Percentiles rank a stretch among this genome's conserved stretches.
phyloP scores from a whole-genome alignment of 2,329 filamentous ascomycete genomes.

The Pseudogymnoascus sp. region DNA sequence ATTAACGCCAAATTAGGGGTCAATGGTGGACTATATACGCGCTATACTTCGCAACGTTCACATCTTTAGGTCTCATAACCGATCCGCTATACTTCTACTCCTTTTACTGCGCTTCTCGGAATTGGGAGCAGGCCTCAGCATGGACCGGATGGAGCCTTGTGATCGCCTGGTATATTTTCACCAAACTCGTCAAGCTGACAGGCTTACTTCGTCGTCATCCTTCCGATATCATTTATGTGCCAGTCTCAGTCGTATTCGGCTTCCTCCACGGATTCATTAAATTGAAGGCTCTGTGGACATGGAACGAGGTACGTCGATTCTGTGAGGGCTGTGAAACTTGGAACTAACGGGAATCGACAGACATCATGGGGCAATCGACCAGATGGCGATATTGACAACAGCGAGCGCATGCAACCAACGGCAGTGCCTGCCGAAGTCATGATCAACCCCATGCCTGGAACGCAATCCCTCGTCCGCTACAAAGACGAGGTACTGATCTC shows the following conservation, averaged over 20 bases:
- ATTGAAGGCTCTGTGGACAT: conserved; percentile 75
- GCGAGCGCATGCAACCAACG: conserved; percentile 44
- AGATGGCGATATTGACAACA: conserved; percentile 81
- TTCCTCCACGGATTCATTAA: conserved; percentile 93
- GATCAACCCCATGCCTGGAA: conserved; percentile 40
- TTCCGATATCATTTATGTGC: conserved; percentile 70
- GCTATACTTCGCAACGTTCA: conserved; percentile 86
- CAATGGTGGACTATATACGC: conserved; percentile 93
- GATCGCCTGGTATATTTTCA: conserved; percentile 73
- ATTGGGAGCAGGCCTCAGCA: conserved; percentile 49
- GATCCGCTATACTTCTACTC: conserved; percentile 68
- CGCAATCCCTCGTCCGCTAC: conserved; percentile 40
- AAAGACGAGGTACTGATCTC: conserved; percentile 32
- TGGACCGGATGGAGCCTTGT: neutral
- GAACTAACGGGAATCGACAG: conserved; percentile 41
- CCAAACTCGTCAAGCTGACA: conserved; percentile 85
- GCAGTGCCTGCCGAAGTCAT: conserved; percentile 33
- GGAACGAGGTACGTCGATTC: conserved; percentile 63
- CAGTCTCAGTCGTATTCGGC: conserved; percentile 82
- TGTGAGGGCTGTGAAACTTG: neutral
- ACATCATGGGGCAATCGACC: conserved; percentile 94
- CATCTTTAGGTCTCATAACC: conserved; percentile 74
- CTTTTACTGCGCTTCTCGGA: conserved; percentile 61
- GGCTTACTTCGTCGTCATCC: conserved; percentile 83
- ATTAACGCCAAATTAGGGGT: conserved; percentile 49